Base-by-base conservation (phyloP, 441 rosid genomes). In the Adansonia grandidieri region DNA sequence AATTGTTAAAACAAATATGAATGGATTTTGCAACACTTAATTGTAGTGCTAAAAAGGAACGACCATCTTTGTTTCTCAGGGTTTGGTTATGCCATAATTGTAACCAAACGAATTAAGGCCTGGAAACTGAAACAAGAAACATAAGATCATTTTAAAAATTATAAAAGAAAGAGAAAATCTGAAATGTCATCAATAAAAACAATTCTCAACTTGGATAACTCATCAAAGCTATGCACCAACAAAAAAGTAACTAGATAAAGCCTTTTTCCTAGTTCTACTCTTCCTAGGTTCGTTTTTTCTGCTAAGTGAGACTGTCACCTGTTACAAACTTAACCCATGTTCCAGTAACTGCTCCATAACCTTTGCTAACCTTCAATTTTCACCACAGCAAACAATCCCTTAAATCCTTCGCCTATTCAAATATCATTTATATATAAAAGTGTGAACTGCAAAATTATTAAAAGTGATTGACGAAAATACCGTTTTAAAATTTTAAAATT, bases 371-470 rank as follows among this genome's bases (percentile, higher is more conserved):
- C 63, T 76, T 64, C 79, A 65, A 66, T 65, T 76, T 51, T 68
- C 73, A 76, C 44, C 73, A 76, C 61, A 66, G 71, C 62, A 54
- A 66, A 76, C 40, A 54, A 53, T 76, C 65, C 44, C 57, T 61
- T 74, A 58, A 47, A 74, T 74, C 54, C 68, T 73, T 60, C 75
- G 75, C 64, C 63, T 54, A 79, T 20, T 71, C 74, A 71, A 71
- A 28, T 28, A 28, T 2, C 32, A 28, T 28, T 2, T 28, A 28
- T 28, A 28, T 28, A 28, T 28, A 28, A 28, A 28, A 28, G 32
- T 28, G 32, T 28, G 2, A 28, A 28, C 32, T 28, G 32, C 32
- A 28, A 28, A 28, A 28, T 28, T 28, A 28, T 28, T 28, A 1
- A 28, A 28, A 28, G 32, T 28, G 32, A 28, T 28, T 28, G 32